phyloP scores from a whole-genome alignment of 2,329 filamentous ascomycete genomes.

The Laburnicola sp. region DNA sequence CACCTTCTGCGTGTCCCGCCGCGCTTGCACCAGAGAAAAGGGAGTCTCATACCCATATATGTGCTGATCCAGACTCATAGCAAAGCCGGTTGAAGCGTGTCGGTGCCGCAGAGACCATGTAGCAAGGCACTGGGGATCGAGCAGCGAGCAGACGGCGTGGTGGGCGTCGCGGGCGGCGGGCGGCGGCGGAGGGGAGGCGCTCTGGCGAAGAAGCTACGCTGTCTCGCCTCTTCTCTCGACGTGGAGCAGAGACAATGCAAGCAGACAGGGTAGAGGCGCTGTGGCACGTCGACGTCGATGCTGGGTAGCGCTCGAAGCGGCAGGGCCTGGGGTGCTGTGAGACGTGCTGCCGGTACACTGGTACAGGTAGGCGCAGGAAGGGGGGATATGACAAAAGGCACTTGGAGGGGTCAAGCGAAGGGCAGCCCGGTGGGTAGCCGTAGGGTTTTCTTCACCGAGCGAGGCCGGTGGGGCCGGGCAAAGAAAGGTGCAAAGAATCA shows the following conservation, averaged over 20 bases:
- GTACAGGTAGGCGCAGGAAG: slow-evolving; percentile 17
- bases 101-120: slow-evolving; percentile 36
- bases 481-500: slow-evolving; percentile 31
- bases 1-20: slow-evolving; percentile 13
- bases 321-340: slow-evolving; percentile 22
- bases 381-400: too few relatives aligned
- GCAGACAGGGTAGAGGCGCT: slow-evolving; percentile 28
- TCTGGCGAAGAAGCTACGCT: slow-evolving; percentile 25
- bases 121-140: slow-evolving; percentile 26
- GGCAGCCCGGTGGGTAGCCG: slow-evolving; percentile 16
- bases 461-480: slow-evolving; percentile 37
- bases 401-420: slow-evolving; percentile 21
- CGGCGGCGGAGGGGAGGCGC: slow-evolving; percentile 11
- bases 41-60: slow-evolving; percentile 46
- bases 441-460: slow-evolving; percentile 34
- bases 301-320: slow-evolving; percentile 26
- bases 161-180: slow-evolving; percentile 21
- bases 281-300: slow-evolving; percentile 33
- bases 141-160: slow-evolving; percentile 22
- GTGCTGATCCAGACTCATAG: slow-evolving; percentile 49
- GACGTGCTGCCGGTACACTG: slow-evolving; percentile 17
- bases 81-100: slow-evolving; percentile 36
- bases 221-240: slow-evolving; percentile 19
- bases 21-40: slow-evolving; percentile 22
- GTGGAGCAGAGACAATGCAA: slow-evolving; percentile 25